These are phyloP conservation scores for Agrocybe praecox DNA, from an alignment of 768 basidiomycete species.

Conservation along the genomic window DNA sequence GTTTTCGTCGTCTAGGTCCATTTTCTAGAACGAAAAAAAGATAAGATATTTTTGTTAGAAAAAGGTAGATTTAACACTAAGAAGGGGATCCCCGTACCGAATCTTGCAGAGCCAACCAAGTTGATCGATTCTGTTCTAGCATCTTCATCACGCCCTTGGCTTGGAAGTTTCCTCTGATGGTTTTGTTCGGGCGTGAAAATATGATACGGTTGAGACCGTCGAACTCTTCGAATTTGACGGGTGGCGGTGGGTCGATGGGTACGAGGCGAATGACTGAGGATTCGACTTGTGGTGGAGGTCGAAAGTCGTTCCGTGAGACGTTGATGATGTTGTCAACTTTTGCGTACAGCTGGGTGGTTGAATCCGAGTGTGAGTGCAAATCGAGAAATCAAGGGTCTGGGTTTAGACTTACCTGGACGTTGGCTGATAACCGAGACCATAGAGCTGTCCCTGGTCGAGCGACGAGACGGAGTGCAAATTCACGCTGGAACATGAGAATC, in stretches of 20 bases:
- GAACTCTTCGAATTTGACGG: constrained; percentile 95
- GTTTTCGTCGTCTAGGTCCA: constrained; percentile 70
- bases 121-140: constrained; percentile 91
- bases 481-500: constrained; percentile 99
- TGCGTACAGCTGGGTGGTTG: constrained; percentile 69
- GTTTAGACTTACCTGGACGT: constrained; percentile 67
- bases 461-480: constrained; percentile 92
- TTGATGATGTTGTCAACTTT: constrained; percentile 97
- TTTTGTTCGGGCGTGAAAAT: constrained; percentile 91
- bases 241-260: constrained; percentile 93
- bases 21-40: background rate
- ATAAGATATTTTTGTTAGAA: background rate
- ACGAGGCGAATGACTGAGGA: constrained; percentile 89
- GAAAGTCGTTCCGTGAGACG: constrained; percentile 95
- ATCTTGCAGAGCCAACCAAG: constrained; percentile 85
- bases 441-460: constrained; percentile 81
- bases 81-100: too few species aligned
- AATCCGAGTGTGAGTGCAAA: constrained; percentile 1
- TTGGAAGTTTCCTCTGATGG: constrained; percentile 84
- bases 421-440: constrained; percentile 95
- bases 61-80: too few species aligned
- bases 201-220: constrained; percentile 92
- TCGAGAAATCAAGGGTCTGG: background rate
- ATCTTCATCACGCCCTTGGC: constrained; percentile 95
- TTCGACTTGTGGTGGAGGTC: constrained; percentile 95